Percentiles rank a stretch among this genome's conserved stretches.
Evolutionary conservation across 208 protist species (phyloP).

Genomic region (Kentomonas sorsogonicus): DNA sequence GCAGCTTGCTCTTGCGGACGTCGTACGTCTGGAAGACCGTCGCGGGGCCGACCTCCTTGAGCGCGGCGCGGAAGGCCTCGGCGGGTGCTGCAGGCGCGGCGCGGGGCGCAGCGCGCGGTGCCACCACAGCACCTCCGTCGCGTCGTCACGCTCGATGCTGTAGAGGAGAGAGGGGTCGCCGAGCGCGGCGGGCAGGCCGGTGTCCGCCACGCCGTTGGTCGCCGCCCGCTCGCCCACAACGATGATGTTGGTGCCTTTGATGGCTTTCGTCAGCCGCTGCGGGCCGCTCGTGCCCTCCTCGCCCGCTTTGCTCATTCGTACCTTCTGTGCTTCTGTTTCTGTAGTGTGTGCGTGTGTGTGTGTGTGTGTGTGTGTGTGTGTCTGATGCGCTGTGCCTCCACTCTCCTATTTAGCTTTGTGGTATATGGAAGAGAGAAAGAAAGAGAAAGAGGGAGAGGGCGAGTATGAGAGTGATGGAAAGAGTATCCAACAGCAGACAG

Average conservation of each 20-base stretch:
- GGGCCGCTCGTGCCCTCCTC: neutral
- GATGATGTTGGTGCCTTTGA: constrained; percentile 80
- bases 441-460: too few species aligned
- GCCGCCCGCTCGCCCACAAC: too few species aligned
- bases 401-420: too few species aligned
- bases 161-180: constrained; percentile 38
- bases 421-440: too few species aligned
- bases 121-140: constrained; percentile 64
- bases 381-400: too few species aligned
- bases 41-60: constrained; percentile 68
- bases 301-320: neutral
- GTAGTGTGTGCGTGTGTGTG: neutral
- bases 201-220: constrained; percentile 58
- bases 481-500: too few species aligned
- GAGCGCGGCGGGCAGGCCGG: constrained; percentile 33
- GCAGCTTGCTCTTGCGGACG: constrained; percentile 57
- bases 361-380: neutral
- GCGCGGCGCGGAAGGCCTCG: constrained; percentile 62
- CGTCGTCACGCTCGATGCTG: constrained; percentile 58
- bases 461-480: too few species aligned
- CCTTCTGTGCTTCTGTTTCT: neutral
- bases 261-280: constrained; percentile 37
- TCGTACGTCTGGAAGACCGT: constrained; percentile 78
- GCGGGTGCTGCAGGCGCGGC: constrained; percentile 66
- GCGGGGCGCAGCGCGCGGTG: constrained; percentile 57